Evolutionary conservation across 2,329 filamentous ascomycete species (phyloP).

Genomic region (Pseudopyrenochaeta lycopersici): DNA sequence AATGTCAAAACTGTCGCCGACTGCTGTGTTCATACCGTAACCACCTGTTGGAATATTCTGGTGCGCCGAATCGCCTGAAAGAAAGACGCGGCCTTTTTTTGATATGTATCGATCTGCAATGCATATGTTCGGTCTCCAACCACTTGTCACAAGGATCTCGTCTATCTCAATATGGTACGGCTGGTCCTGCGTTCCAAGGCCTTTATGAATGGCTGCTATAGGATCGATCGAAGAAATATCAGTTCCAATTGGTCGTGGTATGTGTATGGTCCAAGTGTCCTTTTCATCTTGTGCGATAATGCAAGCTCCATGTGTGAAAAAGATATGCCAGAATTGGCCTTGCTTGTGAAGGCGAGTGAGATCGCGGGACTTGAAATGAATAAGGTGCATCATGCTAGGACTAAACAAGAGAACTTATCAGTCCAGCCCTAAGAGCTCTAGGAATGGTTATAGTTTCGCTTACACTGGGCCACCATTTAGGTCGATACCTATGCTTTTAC

Average conservation of each 20-base stretch:
- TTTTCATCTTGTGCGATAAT: constrained; percentile 44
- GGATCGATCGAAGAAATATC: constrained; percentile 27
- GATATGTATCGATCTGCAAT: constrained; percentile 35
- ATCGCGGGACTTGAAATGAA: constrained; percentile 46
- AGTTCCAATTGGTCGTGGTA: constrained; percentile 20
- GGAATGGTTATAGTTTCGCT: constrained; percentile 2
- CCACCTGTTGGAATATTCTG: constrained; percentile 47
- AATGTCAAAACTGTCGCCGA: constrained; percentile 48
- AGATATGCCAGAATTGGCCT: constrained; percentile 47
- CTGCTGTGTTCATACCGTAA: constrained; percentile 51
- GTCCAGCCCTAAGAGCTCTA: background rate
- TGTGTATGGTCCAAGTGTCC: constrained; percentile 47
- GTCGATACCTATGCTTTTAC: constrained; percentile 27
- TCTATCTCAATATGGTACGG: constrained; percentile 41
- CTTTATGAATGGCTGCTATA: constrained; percentile 27
- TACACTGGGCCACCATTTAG: constrained; percentile 38
- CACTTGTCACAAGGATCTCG: constrained; percentile 41
- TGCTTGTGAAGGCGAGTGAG: constrained; percentile 30
- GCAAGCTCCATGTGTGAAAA: constrained; percentile 29
- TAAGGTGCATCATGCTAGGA: constrained; percentile 28
- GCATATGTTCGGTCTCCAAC: constrained; percentile 40
- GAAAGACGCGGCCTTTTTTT: constrained; percentile 21
- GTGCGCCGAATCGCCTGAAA: constrained; percentile 39
- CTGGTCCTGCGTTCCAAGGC: constrained; percentile 23
- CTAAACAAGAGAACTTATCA: constrained; percentile 2